phyloP scores from a whole-genome alignment of 2,329 filamentous ascomycete genomes.

The Fusarium robinianum region DNA sequence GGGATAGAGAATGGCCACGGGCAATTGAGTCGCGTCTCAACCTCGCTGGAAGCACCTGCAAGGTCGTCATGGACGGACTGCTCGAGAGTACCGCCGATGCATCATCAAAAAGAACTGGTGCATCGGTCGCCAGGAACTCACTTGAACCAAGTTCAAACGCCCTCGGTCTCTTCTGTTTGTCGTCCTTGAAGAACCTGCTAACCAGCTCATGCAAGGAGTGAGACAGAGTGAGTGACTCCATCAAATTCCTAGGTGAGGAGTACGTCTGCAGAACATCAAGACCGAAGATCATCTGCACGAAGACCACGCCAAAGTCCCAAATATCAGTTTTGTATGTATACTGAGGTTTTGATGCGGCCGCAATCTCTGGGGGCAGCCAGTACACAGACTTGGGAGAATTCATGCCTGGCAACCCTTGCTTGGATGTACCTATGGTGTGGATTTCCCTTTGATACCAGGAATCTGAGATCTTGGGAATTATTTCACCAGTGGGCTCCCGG shows the following conservation, averaged over 20 bases:
- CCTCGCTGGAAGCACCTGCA: slow-evolving; percentile 51
- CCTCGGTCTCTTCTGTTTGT: slow-evolving; percentile 81
- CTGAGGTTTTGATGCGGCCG: slow-evolving; percentile 62
- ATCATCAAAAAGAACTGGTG: slow-evolving; percentile 59
- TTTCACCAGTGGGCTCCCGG: slow-evolving; percentile 68
- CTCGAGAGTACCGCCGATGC: slow-evolving; percentile 46
- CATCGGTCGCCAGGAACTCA: slow-evolving; percentile 69
- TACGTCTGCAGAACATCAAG: slow-evolving; percentile 76
- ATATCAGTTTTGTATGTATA: slow-evolving; percentile 83
- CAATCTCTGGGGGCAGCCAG: slow-evolving; percentile 82
- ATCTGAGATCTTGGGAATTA: slow-evolving; percentile 76
- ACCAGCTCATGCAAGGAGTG: slow-evolving; percentile 79
- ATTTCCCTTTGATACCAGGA: slow-evolving; percentile 71
- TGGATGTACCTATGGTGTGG: slow-evolving; percentile 61
- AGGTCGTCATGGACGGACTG: slow-evolving; percentile 49
- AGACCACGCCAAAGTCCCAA: slow-evolving; percentile 91
- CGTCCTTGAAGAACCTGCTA: slow-evolving; percentile 80
- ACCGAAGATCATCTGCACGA: slow-evolving; percentile 93
- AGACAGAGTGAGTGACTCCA: slow-evolving; percentile 73
- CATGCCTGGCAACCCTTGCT: slow-evolving; percentile 56
- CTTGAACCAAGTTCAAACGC: slow-evolving; percentile 74
- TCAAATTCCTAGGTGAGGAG: slow-evolving; percentile 75
- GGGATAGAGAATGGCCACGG: slow-evolving; percentile 60
- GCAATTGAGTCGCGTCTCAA: slow-evolving; percentile 66
- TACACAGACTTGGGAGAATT: slow-evolving; percentile 74